phyloP scores from a whole-genome alignment of 192 early-diverging fungal genomes.

The Oehlia diaphana region DNA sequence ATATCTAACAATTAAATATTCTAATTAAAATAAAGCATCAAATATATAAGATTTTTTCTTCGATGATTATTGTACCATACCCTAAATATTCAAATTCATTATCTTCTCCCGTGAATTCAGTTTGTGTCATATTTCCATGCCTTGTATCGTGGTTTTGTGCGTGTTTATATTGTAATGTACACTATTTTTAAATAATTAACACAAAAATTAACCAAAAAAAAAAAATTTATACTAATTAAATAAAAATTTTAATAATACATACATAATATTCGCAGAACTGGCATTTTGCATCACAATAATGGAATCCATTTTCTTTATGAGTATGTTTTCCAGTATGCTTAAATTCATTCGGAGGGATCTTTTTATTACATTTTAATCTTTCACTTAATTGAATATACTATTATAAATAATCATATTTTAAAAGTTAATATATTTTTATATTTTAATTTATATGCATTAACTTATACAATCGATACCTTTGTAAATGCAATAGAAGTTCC shows the following conservation, averaged over 20 bases:
- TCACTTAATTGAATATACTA: conserved; percentile 27
- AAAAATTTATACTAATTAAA: no score
- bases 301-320: conserved; percentile 3
- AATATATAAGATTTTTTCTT: not conserved
- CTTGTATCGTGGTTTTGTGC: not conserved
- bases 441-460: not conserved
- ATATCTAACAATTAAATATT: not conserved
- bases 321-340: conserved; percentile 21
- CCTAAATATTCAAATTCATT: conserved; percentile 26
- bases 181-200: not conserved
- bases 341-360: conserved; percentile 27
- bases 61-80: not conserved
- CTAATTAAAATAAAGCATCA: not conserved
- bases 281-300: conserved; percentile 15
- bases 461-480: not conserved
- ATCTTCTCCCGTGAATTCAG: conserved; percentile 7
- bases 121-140: conserved; percentile 20
- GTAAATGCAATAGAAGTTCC: conserved; percentile 13
- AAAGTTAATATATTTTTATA: not conserved
- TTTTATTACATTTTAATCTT: conserved; percentile 14
- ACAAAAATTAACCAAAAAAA: not conserved
- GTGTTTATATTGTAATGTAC: conserved; percentile 3
- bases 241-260: not conserved
- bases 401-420: not conserved
- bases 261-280: conserved; percentile 25